Conservation (phyloP, 306 rosid species). For the Hylodesmum podocarpum region DNA sequence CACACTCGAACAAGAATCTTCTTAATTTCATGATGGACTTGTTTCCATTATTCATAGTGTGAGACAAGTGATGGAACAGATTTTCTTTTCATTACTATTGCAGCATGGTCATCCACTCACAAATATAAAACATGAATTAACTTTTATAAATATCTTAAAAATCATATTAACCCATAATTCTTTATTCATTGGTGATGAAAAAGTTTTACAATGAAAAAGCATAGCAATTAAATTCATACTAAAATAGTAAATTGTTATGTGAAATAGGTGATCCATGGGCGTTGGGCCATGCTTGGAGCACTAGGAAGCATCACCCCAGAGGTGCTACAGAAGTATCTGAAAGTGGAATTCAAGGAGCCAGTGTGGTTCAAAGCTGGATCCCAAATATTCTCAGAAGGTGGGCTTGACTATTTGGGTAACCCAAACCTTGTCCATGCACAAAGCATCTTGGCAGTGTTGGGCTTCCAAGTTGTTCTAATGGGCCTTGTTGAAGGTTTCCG, state of each 20-base stretch:
- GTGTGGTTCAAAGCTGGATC: slow-evolving; percentile 97
- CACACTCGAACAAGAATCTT: background rate
- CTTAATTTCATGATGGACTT: background rate
- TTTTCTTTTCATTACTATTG: background rate
- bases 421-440: slow-evolving; percentile 93
- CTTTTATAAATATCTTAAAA: too few relatives aligned
- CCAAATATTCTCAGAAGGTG: slow-evolving; percentile 89
- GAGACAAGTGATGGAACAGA: background rate
- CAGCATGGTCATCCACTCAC: too few relatives aligned
- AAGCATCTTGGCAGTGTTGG: slow-evolving; percentile 83
- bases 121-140: too few relatives aligned
- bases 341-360: slow-evolving; percentile 85
- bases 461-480: slow-evolving; percentile 80
- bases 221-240: too few relatives aligned
- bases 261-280: slow-evolving; percentile 73
- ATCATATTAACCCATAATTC: too few relatives aligned
- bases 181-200: too few relatives aligned
- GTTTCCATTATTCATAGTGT: background rate
- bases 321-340: slow-evolving; percentile 65
- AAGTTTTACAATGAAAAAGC: too few relatives aligned
- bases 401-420: slow-evolving; percentile 85
- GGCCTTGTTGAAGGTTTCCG: slow-evolving; percentile 90
- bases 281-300: slow-evolving; percentile 99
- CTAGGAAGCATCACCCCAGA: slow-evolving; percentile 94
- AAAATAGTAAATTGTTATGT: background rate